phyloP scores from a whole-genome alignment of 75 land plant species.

The Picea sitchensis region DNA sequence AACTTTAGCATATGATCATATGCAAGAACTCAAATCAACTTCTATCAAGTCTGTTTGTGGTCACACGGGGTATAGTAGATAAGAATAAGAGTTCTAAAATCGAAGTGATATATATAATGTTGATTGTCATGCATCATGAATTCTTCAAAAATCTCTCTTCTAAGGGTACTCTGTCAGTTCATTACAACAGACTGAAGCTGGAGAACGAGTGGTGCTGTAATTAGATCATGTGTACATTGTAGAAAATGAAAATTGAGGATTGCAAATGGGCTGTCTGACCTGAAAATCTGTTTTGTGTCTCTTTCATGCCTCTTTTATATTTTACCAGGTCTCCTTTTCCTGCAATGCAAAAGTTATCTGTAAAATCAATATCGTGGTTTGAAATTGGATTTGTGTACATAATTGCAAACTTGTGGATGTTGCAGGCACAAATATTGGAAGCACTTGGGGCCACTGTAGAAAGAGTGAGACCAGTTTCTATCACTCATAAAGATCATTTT shows the following conservation, averaged over 20 bases:
- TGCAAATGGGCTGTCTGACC: background rate
- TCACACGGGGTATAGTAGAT: no score
- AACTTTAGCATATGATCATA: no score
- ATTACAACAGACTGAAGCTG: background rate
- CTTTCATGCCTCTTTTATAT: no score
- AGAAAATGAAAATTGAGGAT: background rate
- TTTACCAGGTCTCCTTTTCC: background rate
- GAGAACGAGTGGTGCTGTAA: background rate
- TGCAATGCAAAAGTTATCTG: background rate
- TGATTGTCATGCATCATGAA: background rate
- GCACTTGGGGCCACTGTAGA: slow-evolving; percentile 96
- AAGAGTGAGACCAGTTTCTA: slow-evolving; percentile 97
- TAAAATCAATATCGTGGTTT: background rate
- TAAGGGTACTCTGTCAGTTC: background rate
- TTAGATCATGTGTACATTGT: background rate
- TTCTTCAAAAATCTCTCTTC: background rate
- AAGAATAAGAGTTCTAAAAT: no score
- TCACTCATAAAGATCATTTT: slow-evolving; percentile 91
- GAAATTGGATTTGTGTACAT: background rate
- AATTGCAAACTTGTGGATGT: slow-evolving; percentile 3
- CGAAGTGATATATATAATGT: no score
- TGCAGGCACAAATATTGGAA: slow-evolving; percentile 91
- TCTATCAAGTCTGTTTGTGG: no score
- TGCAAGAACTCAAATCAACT: no score
- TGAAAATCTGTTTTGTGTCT: no score